Evolutionary conservation across 1,284 basidiomycete genomes (phyloP).

Genomic region (Xerocomus minutiporus): DNA sequence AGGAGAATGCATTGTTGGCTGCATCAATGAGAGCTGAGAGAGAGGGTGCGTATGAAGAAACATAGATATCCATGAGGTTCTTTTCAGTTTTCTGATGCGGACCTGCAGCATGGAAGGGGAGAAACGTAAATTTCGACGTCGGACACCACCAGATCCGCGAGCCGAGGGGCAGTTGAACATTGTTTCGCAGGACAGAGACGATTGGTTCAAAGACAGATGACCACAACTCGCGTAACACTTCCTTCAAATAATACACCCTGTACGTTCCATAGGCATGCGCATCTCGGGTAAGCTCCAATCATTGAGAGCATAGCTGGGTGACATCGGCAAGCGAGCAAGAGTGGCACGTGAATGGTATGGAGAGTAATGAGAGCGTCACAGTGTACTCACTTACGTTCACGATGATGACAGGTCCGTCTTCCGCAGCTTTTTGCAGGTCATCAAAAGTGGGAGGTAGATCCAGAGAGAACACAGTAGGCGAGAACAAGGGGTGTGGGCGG

Average conservation of each 20-base stretch:
- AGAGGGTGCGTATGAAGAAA: constrained; percentile 4
- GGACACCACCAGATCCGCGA: not conserved
- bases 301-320: not conserved
- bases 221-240: not conserved
- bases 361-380: constrained; percentile 3
- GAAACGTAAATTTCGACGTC: not conserved
- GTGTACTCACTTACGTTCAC: too few species aligned
- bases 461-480: too few species aligned
- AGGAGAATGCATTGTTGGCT: too few species aligned
- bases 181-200: not conserved
- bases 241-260: not conserved
- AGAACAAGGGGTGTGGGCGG: too few species aligned
- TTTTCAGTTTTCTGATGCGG: not conserved
- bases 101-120: not conserved
- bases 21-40: not conserved
- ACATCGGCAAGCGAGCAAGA: not conserved
- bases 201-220: not conserved
- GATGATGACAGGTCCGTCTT: too few species aligned
- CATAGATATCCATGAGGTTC: not conserved
- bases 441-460: too few species aligned
- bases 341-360: constrained; percentile 8
- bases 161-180: not conserved
- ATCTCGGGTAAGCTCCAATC: not conserved
- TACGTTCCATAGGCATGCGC: not conserved
- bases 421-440: too few species aligned